Base-by-base conservation (phyloP, 768 basidiomycete species). In the Neoboletus magnificus region DNA sequence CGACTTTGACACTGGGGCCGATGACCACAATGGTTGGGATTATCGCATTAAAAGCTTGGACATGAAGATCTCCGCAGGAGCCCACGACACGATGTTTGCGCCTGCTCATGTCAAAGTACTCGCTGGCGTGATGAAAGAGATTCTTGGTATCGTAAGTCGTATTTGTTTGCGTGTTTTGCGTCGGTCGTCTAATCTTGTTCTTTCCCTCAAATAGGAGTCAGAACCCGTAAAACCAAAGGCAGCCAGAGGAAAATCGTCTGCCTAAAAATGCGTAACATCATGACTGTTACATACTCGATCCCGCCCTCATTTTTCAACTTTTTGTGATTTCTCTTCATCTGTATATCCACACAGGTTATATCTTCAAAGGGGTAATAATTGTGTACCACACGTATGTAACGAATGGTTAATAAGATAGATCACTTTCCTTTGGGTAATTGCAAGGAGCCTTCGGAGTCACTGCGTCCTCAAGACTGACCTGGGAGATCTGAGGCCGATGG, bases 11-110 rank as follows among this genome's bases (percentile, higher is more conserved):
- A 71, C 69, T 4, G 69, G 69, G 25, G 22, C 57, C 9, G 68
- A 70, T 36, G 69, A 70, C 42, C 69, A 66, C 62, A 70, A 70
- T 9, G 68, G 68, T 16, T 70, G 68, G 68, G 65, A 68, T 40
- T 58, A 46, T 36, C 61, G 65, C 32, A 60, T 70, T 45, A 66
- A 60, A 35, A 62, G 66, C 22, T 20, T 68, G 35, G 66, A 60
- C 51, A 63, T 70, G 63, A 69, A 66, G 55, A 16, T 70, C 22
- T 57, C 69, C 2, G 56, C 60, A 6, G 68, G 69, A 16, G 18
- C 61, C 3, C 68, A 70, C n/a, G 68, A 70, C 54, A 68, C 69
- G 2, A 68, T 70, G 68, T 70, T 70, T 35, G 65, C 69, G 2
- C 68, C 69, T 48, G 67, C 69, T 22, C 62, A 70, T 23, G 68